Evolutionary conservation across 2,329 filamentous ascomycete species (phyloP), one percentile per base, ranked within the genome.

Genomic region (Aspergillus clavatus): DNA sequence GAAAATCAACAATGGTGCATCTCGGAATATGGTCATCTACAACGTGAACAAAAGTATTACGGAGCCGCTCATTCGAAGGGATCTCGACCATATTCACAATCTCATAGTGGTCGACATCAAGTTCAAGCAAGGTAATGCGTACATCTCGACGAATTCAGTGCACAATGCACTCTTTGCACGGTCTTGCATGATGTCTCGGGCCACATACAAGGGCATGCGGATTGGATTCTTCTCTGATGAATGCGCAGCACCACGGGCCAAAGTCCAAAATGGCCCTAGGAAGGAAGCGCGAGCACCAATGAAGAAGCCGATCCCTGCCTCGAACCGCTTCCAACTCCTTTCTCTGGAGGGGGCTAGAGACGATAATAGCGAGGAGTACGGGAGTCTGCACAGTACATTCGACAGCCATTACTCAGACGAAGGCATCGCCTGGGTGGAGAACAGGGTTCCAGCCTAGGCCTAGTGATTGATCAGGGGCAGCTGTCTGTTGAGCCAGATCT

Each of bases 1-100:
- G 62, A 86, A 85, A 60, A 76, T 90, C 43, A 66, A 67, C 29
- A 72, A 66, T 38, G 86, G 87, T 11, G 85, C 85, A 11, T 86
- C 81, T 33, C 81, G 88, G 48, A 93, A 91, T 56, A 65, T 94
- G 28, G 69, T 90, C 16, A 77, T 94, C 33, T 78, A 78, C 46
- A 76, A 77, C 7, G 79, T 78, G 53, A 73, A 73, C 54, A 70
- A 70, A 42, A 76, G 70, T 42, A 71, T 86, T 53, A 88, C 82
- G 0, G 83, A 83, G 53, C 69, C 78, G 6, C 67, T 69, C 12
- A 81, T 94, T 51, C 81, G 84, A 8, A 76, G 83, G 4, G 86
- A 94, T 56, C 74, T 93, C 28, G 84, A 89, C 19, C 88, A 94
- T 61, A 91, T 94, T 48, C 83, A 91, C 70, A 87, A 87, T 50